phyloP scores from a whole-genome alignment of 2,329 filamentous ascomycete genomes.

The Dactylellina parvicollis region DNA sequence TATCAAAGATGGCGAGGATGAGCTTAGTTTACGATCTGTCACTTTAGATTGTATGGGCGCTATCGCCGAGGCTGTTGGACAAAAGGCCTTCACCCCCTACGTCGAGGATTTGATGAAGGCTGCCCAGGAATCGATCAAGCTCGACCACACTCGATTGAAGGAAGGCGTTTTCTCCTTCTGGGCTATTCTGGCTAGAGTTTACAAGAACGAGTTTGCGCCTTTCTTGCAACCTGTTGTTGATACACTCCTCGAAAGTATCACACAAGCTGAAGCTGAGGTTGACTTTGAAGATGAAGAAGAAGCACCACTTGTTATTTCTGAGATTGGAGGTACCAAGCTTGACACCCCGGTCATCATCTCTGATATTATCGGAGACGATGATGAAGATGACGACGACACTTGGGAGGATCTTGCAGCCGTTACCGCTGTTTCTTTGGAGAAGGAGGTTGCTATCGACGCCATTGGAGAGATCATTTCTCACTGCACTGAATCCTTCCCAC shows the following conservation, averaged over 20 bases:
- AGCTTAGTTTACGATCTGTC: constrained; percentile 86
- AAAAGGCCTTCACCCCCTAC: constrained; percentile 87
- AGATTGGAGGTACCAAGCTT: constrained; percentile 65
- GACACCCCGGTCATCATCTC: constrained; percentile 59
- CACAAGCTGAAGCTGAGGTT: constrained; percentile 85
- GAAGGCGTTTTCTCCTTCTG: constrained; percentile 98
- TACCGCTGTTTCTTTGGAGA: constrained; percentile 90
- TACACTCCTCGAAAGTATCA: constrained; percentile 82
- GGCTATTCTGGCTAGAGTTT: constrained; percentile 93
- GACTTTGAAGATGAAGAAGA: constrained; percentile 68
- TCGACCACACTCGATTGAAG: constrained; percentile 88
- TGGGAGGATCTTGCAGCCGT: constrained; percentile 86
- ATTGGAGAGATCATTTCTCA: constrained; percentile 91
- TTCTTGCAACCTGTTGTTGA: constrained; percentile 82
- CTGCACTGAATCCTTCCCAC: constrained; percentile 76
- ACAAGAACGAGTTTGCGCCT: constrained; percentile 81
- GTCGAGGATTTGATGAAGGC: constrained; percentile 89
- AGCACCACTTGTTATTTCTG: constrained; percentile 62
- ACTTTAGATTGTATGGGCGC: constrained; percentile 93
- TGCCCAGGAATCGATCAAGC: constrained; percentile 86
- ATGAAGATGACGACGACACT: constrained; percentile 81
- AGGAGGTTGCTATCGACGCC: constrained; percentile 96
- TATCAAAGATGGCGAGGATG: constrained; percentile 88
- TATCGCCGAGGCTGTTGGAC: constrained; percentile 87
- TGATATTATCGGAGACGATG: constrained; percentile 71